Base-by-base conservation (phyloP, 345 rosid species). In the Microthlaspi erraticum region DNA sequence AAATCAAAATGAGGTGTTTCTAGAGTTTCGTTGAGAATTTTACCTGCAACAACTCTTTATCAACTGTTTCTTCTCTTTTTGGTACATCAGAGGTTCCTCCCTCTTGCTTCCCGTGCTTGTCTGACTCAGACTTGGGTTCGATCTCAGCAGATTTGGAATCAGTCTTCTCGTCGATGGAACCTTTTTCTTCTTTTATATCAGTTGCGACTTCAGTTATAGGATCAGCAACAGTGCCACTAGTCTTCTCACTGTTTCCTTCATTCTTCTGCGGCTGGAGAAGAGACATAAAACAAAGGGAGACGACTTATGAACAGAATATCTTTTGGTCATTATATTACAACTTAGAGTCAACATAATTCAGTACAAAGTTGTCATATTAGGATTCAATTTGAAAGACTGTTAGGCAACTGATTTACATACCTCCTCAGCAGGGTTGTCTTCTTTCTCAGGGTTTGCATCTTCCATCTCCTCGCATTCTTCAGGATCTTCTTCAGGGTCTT, bases 31-130 rank as follows among this genome's bases (percentile, higher is more conserved):
- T 5, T 19, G n/a, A 54, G 44, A 61, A 64, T n/a, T 37, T 56
- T 80, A 81, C 99, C 92, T 92, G 97, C 74, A 95, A 74, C 45
- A 95, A 64, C 77, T 92, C 96, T 85, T 83, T 94, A 60, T 92
- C 82, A 36, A 87, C 77, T 19, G 57, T 73, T 66, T 66, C 73
- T 69, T 79, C 93, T 75, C 74, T 77, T 66, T 67, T 87, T 26
- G 66, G 79, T 41, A 64, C 60, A 62, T 79, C 80, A 50, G 68
- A 79, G 5, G 78, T 66, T 16, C 33, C 74, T 46, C 73, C 80
- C n/a, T 29, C 79, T 74, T 71, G 79, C 41, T 46, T 75, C 10
- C 64, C 17, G 14, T 46, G 82, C 32, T 44, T 70, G 29, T 75
- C 85, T 48, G 82, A 10, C 68, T 54, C 77, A 43, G 81, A 17